Evolutionary conservation across 139 green algal species (phyloP).

Genomic region (Coccomyxa sp.): DNA sequence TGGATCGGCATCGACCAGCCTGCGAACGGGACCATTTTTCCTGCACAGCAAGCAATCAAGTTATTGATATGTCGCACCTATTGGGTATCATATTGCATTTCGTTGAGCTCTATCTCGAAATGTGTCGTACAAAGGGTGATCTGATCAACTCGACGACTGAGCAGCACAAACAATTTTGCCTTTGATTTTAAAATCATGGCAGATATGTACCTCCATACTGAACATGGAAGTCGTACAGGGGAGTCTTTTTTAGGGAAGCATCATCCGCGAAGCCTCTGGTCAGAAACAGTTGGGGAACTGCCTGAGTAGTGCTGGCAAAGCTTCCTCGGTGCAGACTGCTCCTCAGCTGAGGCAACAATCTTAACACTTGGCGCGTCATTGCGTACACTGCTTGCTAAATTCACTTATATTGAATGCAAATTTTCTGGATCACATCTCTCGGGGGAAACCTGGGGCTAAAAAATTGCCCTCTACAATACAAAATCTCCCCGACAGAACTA

Average conservation of each 20-base stretch:
- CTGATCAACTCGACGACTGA: background rate
- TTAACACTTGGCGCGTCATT: background rate
- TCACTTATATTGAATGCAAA: background rate
- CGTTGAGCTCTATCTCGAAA: background rate
- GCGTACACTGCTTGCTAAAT: background rate
- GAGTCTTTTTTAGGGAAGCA: slow-evolving; percentile 74
- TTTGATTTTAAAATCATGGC: background rate
- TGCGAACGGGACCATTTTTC: slow-evolving; percentile 96
- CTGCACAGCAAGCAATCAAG: slow-evolving; percentile 35
- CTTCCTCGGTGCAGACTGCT: background rate
- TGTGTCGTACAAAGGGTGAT: background rate
- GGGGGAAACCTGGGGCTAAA: background rate
- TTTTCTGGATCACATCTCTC: background rate
- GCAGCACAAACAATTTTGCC: background rate
- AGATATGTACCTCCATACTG: slow-evolving; percentile 53
- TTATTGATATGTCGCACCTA: background rate
- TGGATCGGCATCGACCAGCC: slow-evolving; percentile 98
- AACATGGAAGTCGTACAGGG: slow-evolving; percentile 90
- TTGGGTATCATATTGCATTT: background rate
- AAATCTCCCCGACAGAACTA: background rate
- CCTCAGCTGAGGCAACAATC: background rate
- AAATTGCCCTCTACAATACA: background rate
- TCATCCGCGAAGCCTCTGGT: slow-evolving; percentile 55
- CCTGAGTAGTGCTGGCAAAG: background rate
- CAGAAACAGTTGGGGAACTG: background rate